Conservation (phyloP, 2,329 filamentous ascomycete genomes). For the Hypoxylon rubiginosum region DNA sequence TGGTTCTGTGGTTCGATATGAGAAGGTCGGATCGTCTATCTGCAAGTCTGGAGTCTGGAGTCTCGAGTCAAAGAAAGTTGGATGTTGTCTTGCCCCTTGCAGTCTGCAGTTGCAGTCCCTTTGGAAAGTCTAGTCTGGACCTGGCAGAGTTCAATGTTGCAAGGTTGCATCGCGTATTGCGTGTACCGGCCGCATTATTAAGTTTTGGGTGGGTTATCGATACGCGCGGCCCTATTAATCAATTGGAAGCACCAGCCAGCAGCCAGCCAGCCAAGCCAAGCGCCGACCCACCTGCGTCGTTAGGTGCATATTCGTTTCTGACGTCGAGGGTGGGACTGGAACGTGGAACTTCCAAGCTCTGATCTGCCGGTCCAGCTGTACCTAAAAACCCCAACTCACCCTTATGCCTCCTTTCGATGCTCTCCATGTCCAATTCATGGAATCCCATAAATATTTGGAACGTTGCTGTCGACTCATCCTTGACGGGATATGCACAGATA, state of each 20-base stretch:
- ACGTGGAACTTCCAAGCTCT: background rate
- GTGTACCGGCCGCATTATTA: constrained; percentile 22
- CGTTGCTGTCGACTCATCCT: background rate
- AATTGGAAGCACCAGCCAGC: background rate
- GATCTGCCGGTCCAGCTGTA: background rate
- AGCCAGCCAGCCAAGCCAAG: too few relatives aligned
- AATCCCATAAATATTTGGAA: background rate
- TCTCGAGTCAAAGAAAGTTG: constrained; percentile 2
- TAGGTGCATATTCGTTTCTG: background rate
- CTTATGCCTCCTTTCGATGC: too few relatives aligned
- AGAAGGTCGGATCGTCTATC: background rate
- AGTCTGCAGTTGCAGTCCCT: constrained; percentile 32
- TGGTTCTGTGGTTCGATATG: background rate
- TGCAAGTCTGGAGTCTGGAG: background rate
- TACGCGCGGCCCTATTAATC: constrained; percentile 9
- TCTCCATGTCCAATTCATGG: background rate
- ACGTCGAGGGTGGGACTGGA: constrained; percentile 13
- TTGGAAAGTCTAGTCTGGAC: too few relatives aligned
- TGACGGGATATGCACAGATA: background rate
- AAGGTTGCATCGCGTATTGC: constrained; percentile 41
- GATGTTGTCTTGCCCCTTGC: constrained; percentile 28
- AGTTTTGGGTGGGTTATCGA: constrained; percentile 29
- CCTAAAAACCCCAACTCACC: background rate
- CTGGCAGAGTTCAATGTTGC: constrained; percentile 4
- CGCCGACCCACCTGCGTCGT: background rate